Evolutionary conservation across 257 asterid species (phyloP).

Genomic region (Solanum virginianum): DNA sequence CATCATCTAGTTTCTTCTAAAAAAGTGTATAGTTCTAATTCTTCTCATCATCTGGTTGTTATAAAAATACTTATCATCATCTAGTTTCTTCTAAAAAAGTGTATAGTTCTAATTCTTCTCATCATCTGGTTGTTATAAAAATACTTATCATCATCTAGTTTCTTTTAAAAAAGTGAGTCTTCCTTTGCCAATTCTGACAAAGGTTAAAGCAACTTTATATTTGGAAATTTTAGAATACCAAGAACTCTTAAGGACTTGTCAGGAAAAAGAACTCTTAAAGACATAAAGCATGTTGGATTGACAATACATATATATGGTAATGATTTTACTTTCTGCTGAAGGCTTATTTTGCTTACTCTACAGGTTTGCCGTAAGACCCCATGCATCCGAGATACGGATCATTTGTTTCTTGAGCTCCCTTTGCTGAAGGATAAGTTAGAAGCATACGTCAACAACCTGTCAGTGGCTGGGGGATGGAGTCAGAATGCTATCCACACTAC

Average conservation of each 20-base stretch:
- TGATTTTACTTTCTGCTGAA: background rate
- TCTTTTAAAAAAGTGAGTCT: background rate
- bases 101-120: background rate
- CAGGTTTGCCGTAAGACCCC: slow-evolving; percentile 73
- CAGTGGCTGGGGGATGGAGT: slow-evolving; percentile 91
- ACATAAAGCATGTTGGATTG: background rate
- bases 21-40: background rate
- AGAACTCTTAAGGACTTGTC: background rate
- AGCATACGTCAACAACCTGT: slow-evolving; percentile 47
- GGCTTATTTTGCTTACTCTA: slow-evolving; percentile 6
- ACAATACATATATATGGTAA: background rate
- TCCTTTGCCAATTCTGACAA: background rate
- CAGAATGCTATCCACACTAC: slow-evolving; percentile 88
- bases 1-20: no score
- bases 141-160: background rate
- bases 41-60: background rate
- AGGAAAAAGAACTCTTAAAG: background rate
- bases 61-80: background rate
- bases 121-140: background rate
- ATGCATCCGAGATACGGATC: slow-evolving; percentile 59
- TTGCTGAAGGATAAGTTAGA: slow-evolving; percentile 59
- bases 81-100: no score
- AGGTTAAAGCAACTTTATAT: background rate
- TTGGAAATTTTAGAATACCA: background rate
- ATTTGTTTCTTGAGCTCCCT: slow-evolving; percentile 93